Evolutionary conservation across 2,329 filamentous ascomycete species (phyloP), one percentile per base, ranked within the genome.

Genomic region (Beauveria medogensis): DNA sequence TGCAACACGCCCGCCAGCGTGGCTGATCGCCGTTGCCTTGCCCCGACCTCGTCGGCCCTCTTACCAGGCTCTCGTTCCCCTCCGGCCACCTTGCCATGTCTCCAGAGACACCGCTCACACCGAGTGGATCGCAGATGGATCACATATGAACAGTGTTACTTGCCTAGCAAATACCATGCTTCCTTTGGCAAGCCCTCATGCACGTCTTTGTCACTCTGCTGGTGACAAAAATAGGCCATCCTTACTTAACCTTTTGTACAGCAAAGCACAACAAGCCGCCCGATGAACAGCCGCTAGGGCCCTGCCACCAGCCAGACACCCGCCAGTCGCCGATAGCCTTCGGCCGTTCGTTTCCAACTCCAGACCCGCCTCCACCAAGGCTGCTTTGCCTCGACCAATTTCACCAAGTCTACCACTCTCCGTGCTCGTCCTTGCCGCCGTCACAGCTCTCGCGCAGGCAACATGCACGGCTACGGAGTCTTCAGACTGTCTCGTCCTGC

Each of bases 271-370:
- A 58, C 47, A 53, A 53, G 56, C 47, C 47, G 47, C 56, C 46
- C 56, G 48, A 46, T 59, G 40, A 20, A 53, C 48, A 30, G 47
- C 48, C 40, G 48, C 48, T 53, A 24, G 56, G 48, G 48, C 30
- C 44, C 55, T 44, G 44, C 20, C 28, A 14, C 46, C 46, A 43
- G 37, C 46, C 48, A 53, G 56, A 46, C 48, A 59, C 56, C 40
- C 56, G 56, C 56, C 44, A 59, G 47, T 47, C 48, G 56, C 56
- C 48, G 56, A 59, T 59, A 48, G 56, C 47, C 47, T 30, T 34
- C n/a, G 44, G 56, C n/a, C 18, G 8, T 51, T 59, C 40, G 56
- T 51, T 59, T 37, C 44, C 50, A 37, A 28, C 34, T 43, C 18
- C 56, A 52, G 34, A 4, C 37, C 56, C 34, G 44, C 47, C 56